phyloP scores from a whole-genome alignment of 176 grass and related monocot species.

The Triticum aestivum region IWGSC_CS_RefSeq_v2.1 NC_057801.1:249135956-249136455 shows the following conservation, averaged over 20 bases:
- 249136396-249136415: constrained; percentile 47
- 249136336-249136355: neutral
- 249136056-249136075: too few relatives aligned
- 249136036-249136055: too few relatives aligned
- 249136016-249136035: too few relatives aligned
- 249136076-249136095: too few relatives aligned
- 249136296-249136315: neutral
- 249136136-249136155: neutral
- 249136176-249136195: neutral
- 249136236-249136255: neutral
- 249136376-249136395: constrained; percentile 28
- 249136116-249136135: constrained; percentile 2
- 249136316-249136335: neutral
- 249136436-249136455: constrained; percentile 36
- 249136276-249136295: neutral
- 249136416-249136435: constrained; percentile 31
- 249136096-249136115: neutral
- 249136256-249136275: neutral
- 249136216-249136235: neutral
- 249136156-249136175: neutral
- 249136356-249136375: neutral
- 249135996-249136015: too few relatives aligned
- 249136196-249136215: neutral
- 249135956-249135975: too few relatives aligned
- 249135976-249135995: too few relatives aligned